A percentile compares a stretch with the other conserved stretches of the same genome.
phyloP scores from a whole-genome alignment of 768 basidiomycete genomes.

The Tylopilus subfusipes region DNA sequence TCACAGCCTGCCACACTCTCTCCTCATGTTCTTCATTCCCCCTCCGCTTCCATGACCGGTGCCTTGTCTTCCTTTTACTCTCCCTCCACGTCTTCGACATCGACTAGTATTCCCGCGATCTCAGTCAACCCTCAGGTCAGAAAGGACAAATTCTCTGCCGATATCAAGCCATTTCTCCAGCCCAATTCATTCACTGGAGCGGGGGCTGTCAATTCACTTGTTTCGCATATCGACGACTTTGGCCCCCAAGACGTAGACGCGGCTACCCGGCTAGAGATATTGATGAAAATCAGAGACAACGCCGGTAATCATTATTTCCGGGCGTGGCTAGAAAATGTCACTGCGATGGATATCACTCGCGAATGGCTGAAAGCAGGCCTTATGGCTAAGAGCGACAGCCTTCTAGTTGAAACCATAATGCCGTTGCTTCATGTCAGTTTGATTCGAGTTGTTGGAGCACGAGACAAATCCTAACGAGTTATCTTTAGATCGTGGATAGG shows the following conservation, averaged over 20 bases:
- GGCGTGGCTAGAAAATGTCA: constrained; percentile 76
- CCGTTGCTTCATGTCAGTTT: constrained; percentile 79
- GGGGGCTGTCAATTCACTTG: constrained; percentile 61
- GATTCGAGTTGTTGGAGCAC: constrained; percentile 6
- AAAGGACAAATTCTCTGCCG: constrained; percentile 49
- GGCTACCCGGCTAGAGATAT: constrained; percentile 64
- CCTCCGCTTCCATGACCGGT: constrained; percentile 37
- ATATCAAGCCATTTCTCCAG: constrained; percentile 55
- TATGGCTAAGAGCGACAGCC: constrained; percentile 49
- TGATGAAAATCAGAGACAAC: constrained; percentile 77
- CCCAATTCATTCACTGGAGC: constrained; percentile 64
- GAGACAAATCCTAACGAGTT: constrained; percentile 17
- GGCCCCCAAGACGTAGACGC: constrained; percentile 64
- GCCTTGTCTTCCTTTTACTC: constrained; percentile 40
- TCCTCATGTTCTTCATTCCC: constrained; percentile 65
- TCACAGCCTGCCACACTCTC: constrained; percentile 60
- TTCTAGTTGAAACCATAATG: constrained; percentile 75
- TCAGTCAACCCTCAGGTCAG: constrained; percentile 48
- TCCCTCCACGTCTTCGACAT: constrained; percentile 30
- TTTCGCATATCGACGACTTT: constrained; percentile 54
- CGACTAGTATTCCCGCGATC: constrained; percentile 25
- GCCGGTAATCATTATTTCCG: constrained; percentile 86
- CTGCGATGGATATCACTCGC: constrained; percentile 72
- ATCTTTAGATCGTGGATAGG: constrained; percentile 69
- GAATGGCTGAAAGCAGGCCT: constrained; percentile 79